Evolutionary conservation across 257 asterid species (phyloP).

Genomic region (Solanum virginianum): DNA sequence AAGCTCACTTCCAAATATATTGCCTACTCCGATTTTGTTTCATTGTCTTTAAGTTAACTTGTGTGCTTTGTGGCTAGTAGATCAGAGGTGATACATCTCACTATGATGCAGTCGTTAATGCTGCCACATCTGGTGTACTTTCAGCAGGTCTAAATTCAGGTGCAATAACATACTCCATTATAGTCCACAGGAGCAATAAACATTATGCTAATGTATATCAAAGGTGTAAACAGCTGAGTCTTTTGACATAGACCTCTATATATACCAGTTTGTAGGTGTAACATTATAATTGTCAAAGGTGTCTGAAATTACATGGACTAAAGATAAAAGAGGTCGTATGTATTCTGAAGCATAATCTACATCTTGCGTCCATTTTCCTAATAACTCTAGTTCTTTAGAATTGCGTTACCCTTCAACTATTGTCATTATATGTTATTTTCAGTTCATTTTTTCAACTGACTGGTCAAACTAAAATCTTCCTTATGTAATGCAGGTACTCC

Average conservation of each 20-base stretch:
- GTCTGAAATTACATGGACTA: not conserved
- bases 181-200: not conserved
- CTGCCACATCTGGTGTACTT: slow-evolving; percentile 91
- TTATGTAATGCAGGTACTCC: slow-evolving; percentile 56
- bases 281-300: not conserved
- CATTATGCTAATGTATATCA: not conserved
- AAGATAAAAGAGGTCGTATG: not conserved
- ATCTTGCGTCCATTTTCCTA: not conserved
- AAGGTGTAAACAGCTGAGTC: too few relatives aligned
- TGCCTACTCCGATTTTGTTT: not conserved
- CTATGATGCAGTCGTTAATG: slow-evolving; percentile 94
- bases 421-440: not conserved
- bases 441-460: not conserved
- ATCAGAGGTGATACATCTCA: slow-evolving; percentile 90
- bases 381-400: not conserved
- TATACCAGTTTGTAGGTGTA: not conserved
- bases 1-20: slow-evolving; percentile 10
- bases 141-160: slow-evolving; percentile 86
- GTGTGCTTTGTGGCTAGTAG: slow-evolving; percentile 28
- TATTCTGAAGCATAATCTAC: not conserved
- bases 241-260: too few relatives aligned
- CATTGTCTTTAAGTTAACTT: not conserved
- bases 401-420: not conserved
- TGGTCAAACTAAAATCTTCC: not conserved
- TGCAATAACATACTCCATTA: not conserved